These are phyloP conservation scores for Botryotinia calthae DNA, from an alignment of 2,329 filamentous ascomycete species.

Conservation along the genomic window DNA sequence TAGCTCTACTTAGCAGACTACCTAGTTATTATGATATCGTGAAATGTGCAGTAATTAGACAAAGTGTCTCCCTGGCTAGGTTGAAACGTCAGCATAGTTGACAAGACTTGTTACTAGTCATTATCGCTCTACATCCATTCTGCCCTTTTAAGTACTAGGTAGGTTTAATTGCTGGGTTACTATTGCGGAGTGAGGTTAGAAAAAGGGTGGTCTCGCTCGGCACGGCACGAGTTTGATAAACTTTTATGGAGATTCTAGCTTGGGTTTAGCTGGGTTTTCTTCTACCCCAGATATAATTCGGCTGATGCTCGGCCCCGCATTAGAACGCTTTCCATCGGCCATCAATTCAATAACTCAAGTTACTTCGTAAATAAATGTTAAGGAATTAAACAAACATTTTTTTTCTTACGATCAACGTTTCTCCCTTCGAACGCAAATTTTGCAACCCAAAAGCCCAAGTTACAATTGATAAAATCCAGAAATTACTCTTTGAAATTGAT, in stretches of 20 bases:
- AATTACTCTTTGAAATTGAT: slow-evolving; percentile 2
- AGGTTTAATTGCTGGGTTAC: neutral
- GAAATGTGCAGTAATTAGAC: slow-evolving; percentile 38
- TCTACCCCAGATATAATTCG: neutral
- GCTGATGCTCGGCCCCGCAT: neutral
- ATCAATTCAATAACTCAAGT: neutral
- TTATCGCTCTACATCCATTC: neutral
- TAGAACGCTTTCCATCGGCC: slow-evolving; percentile 1
- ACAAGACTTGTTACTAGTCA: neutral
- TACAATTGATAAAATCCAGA: neutral
- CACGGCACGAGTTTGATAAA: neutral
- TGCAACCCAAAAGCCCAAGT: neutral
- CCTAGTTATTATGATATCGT: slow-evolving; percentile 36
- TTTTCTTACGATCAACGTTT: neutral
- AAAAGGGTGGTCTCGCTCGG: neutral
- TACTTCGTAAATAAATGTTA: neutral
- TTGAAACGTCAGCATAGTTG: neutral
- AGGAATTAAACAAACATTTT: neutral
- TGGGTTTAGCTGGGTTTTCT: neutral
- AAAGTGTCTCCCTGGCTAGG: neutral
- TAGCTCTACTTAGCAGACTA: slow-evolving; percentile 49
- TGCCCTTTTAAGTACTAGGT: neutral
- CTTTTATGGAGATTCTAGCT: neutral
- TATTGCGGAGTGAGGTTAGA: neutral
- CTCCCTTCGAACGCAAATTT: neutral